Evolutionary conservation across 257 asterid genomes (phyloP).

Genomic region (Marsdenia floribunda): DNA sequence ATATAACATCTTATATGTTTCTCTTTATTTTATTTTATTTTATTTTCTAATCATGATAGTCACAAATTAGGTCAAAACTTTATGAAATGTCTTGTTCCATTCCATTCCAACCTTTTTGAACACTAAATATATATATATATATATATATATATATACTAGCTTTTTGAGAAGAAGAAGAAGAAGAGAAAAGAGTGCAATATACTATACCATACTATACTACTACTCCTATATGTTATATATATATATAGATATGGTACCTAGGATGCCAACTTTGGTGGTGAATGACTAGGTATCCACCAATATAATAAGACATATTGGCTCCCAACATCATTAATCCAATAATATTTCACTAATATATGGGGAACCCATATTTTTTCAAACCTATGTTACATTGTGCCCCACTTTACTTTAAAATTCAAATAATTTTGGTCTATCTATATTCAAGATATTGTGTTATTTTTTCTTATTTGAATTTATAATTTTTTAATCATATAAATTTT

Average conservation of each 20-base stretch:
- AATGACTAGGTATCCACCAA: slow-evolving; percentile 19
- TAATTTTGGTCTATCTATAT: no score
- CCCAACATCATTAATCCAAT: slow-evolving; percentile 4
- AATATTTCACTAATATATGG: not conserved
- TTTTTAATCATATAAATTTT: no score
- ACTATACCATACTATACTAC: no score
- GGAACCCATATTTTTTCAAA: not conserved
- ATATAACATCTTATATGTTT: not conserved
- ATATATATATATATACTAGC: no score
- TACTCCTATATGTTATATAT: no score
- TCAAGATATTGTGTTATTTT: no score
- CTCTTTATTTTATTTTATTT: not conserved
- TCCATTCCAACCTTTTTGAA: not conserved
- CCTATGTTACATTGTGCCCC: no score
- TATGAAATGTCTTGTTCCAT: not conserved
- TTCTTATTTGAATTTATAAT: no score
- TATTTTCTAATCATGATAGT: not conserved
- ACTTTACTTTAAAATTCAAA: no score
- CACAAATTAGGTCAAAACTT: slow-evolving; percentile 15
- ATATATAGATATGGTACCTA: slow-evolving; percentile 11
- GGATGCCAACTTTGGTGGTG: slow-evolving; percentile 35
- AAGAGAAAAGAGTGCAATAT: not conserved
- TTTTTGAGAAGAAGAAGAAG: not conserved
- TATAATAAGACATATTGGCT: not conserved
- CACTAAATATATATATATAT: no score